Base-by-base conservation (phyloP, 140 eudicot genomes). In the Stevia rebaudiana region DNA sequence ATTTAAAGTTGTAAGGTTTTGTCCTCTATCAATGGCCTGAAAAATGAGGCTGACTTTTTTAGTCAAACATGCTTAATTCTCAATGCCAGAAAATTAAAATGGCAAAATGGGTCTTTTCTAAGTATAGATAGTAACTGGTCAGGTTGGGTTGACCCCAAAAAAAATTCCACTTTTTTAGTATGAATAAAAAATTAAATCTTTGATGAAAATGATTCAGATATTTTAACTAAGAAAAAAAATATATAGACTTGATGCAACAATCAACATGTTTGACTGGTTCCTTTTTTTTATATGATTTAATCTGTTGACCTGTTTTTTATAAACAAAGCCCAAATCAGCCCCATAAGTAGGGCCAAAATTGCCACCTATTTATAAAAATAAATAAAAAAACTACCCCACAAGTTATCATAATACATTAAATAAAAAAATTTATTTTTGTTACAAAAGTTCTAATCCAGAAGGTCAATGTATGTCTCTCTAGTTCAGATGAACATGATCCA, bases 21-120 rank as follows among this genome's bases (percentile, higher is more conserved):
- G 86, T 33, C 95, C 97, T 72, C 97, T 83, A 50, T 83, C 90
- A 8, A 89, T 81, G 36, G 95, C 77, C 97, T 89, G 82, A 33
- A 81, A 74, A 22, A 8, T 7, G 47, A 33, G 13, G 56, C 28
- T 18, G 7, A 54, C 39, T 73, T 22, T 16, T 36, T 15, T 47
- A 43, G 43, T 58, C 42, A 67, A 74, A 37, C 54, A 61, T 42
- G 47, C 21, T 55, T 46, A 13, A 66, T 4, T 51, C 19, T 43
- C 13, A 1, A 48, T 49, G 46, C 56, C 8, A 10, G 10, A 42
- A 50, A 30, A 3, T 61, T 18, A 17, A 17, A 16, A 30, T 58
- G 43, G 3, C 21, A 12, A 22, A 7, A 61, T 8, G 15, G 39
- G 48, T 36, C 28, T 18, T 59, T 19, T 21, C 28, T 59, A 35